Base-by-base conservation (phyloP, 257 asterid species). In the Apocynum venetum region DNA sequence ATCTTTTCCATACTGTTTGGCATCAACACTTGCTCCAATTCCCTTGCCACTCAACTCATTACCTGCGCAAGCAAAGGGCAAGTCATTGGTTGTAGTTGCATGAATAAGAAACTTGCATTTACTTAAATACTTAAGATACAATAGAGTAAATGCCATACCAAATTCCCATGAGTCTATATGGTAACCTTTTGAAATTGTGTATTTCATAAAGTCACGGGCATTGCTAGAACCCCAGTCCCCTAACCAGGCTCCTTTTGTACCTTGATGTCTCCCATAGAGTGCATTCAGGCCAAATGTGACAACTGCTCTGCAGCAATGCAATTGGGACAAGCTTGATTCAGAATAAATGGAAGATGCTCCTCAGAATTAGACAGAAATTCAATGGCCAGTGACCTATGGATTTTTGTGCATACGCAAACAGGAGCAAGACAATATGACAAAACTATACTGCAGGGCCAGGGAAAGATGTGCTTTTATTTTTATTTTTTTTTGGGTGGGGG, bases 251-350 rank as follows among this genome's bases (percentile, higher is more conserved):
- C 82, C 84, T 80, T 60, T 80, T 70, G 70, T 74, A n/a, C 80
- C 60, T 72, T 69, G 87, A 68, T 61, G 95, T 84, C 98, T 87
- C 74, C 99, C 99, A 19, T 85, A 55, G n/a, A 96, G 87, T 56
- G 99, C 98, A 81, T 96, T 96, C 81, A 96, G 87, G 72, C 99
- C 96, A 77, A 96, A 96, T 13, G 98, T 92, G 76, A 84, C 86
- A 67, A 94, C 49, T 78, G 84, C 90, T 64, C 98, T 94, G 92
- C 85, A 85, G 83, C 41, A 72, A 71, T 68, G 41, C 51, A 51
- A 49, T 8, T 44, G 72, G 51, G 19, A 41, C 41, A 31, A 79
- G 46, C 46, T 59, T 73, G 10, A 72, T 53, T 55, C 46, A 55
- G 44, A 52, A 38, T 53, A 51, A 31, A 68, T 40, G 3, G 38